These are phyloP conservation scores for Strobilomyces dryophilus DNA, from an alignment of 768 basidiomycete genomes.

Conservation along the genomic window DNA sequence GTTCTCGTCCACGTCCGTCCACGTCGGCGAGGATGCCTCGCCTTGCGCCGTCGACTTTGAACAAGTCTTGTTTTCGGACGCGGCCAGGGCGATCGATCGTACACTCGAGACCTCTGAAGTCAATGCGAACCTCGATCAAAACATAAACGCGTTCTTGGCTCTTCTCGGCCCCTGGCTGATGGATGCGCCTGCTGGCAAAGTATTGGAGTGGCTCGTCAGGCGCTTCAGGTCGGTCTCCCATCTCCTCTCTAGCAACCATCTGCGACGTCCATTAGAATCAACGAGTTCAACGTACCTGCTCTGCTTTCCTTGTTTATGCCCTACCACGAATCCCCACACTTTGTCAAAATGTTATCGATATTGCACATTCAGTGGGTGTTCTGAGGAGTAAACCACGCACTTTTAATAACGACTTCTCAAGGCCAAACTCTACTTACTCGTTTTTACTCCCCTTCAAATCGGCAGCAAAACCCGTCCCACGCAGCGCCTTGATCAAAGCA, in stretches of 20 bases:
- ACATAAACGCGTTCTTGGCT: constrained; percentile 59
- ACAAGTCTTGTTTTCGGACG: constrained; percentile 73
- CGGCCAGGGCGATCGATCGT: constrained; percentile 70
- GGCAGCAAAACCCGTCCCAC: constrained; percentile 69
- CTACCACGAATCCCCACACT: constrained; percentile 93
- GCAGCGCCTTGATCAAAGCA: constrained; percentile 67
- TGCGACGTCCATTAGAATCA: constrained; percentile 49
- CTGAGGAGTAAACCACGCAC: not conserved
- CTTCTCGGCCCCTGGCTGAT: constrained; percentile 78
- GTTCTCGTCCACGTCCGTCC: constrained; percentile 31
- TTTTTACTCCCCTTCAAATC: constrained; percentile 76
- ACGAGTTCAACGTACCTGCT: constrained; percentile 87
- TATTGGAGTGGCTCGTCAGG: constrained; percentile 92
- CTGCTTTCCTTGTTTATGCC: constrained; percentile 83
- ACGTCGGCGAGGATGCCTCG: constrained; percentile 15
- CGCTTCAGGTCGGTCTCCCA: constrained; percentile 71
- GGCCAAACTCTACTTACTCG: constrained; percentile 58
- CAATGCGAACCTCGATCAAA: constrained; percentile 56
- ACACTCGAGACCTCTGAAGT: constrained; percentile 66
- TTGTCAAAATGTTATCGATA: constrained; percentile 89
- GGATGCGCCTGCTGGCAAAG: constrained; percentile 75
- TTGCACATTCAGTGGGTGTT: constrained; percentile 63
- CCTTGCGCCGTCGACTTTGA: constrained; percentile 46
- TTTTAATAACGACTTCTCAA: constrained; percentile 24
- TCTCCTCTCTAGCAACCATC: not conserved